phyloP scores from a whole-genome alignment of 495 filamentous ascomycete species.

The Thozetella sp. region DNA sequence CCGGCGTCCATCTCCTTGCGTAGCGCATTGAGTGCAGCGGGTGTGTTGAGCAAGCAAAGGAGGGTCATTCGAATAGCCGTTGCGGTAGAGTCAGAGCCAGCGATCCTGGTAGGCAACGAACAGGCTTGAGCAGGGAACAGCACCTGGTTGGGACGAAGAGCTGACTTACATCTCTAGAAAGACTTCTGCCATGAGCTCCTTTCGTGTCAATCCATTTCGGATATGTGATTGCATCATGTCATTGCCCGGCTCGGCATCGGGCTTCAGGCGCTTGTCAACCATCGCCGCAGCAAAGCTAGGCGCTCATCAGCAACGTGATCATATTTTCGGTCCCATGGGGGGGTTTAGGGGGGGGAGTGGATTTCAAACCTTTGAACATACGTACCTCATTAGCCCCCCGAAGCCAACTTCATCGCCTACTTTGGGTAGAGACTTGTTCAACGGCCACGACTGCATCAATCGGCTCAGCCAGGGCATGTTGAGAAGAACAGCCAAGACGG shows the following conservation, averaged over 20 bases:
- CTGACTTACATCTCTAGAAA: slow-evolving; percentile 23
- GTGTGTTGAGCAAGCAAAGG: slow-evolving; percentile 50
- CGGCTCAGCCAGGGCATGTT: slow-evolving; percentile 10
- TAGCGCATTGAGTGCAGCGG: slow-evolving; percentile 49
- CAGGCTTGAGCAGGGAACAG: slow-evolving; percentile 34
- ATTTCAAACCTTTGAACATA: neutral
- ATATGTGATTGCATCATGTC: slow-evolving; percentile 2
- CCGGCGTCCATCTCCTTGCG: slow-evolving; percentile 56
- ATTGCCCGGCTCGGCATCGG: neutral
- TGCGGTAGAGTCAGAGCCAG: slow-evolving; percentile 63
- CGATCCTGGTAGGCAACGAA: slow-evolving; percentile 35
- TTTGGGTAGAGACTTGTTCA: slow-evolving; percentile 13
- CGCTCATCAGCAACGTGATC: neutral
- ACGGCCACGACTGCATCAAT: slow-evolving; percentile 13
- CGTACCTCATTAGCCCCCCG: slow-evolving; percentile 25
- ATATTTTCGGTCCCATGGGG: neutral
- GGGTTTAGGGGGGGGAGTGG: neutral
- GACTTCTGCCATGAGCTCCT: neutral
- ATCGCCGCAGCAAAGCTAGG: neutral
- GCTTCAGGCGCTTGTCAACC: neutral
- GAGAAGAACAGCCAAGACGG: slow-evolving; percentile 4
- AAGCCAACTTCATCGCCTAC: slow-evolving; percentile 20
- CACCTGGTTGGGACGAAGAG: slow-evolving; percentile 37
- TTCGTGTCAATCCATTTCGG: neutral
- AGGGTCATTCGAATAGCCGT: slow-evolving; percentile 59